Evolutionary conservation across 306 rosid genomes (phyloP).

Genomic region (Phaseolus lunatus): DNA sequence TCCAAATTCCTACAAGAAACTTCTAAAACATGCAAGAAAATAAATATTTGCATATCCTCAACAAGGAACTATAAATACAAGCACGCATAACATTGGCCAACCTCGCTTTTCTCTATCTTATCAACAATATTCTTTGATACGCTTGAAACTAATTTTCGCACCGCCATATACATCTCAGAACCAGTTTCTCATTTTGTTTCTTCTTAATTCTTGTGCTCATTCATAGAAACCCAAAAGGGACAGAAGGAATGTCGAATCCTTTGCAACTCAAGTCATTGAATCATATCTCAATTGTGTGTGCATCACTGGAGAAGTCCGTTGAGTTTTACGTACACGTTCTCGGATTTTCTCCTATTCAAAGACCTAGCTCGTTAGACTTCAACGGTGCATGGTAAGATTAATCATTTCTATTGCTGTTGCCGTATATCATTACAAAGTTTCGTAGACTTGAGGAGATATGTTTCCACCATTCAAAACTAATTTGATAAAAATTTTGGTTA

Average conservation of each 20-base stretch:
- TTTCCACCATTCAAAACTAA: background rate
- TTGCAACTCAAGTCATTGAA: conserved; percentile 76
- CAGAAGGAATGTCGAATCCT: conserved; percentile 57
- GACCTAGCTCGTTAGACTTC: conserved; percentile 50
- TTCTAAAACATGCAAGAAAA: conserved; percentile 24
- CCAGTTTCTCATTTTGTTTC: background rate
- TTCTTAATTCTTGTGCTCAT: conserved; percentile 1
- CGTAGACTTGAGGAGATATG: background rate
- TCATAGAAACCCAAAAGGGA: background rate
- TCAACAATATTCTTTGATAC: background rate
- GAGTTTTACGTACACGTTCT: conserved; percentile 71
- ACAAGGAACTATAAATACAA: conserved; percentile 17
- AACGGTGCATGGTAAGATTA: conserved; percentile 51
- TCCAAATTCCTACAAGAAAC: conserved; percentile 15
- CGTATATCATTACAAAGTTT: background rate
- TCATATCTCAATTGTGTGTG: conserved; percentile 77
- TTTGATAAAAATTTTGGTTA: background rate
- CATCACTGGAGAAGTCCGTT: conserved; percentile 69
- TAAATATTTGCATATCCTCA: background rate
- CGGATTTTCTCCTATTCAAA: conserved; percentile 62
- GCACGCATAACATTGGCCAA: background rate
- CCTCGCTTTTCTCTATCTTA: background rate
- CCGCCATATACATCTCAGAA: conserved; percentile 24
- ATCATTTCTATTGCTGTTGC: background rate
- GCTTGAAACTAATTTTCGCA: background rate